Evolutionary conservation across 257 asterid species (phyloP).

Genomic region (Ophiorrhiza pumila): DNA sequence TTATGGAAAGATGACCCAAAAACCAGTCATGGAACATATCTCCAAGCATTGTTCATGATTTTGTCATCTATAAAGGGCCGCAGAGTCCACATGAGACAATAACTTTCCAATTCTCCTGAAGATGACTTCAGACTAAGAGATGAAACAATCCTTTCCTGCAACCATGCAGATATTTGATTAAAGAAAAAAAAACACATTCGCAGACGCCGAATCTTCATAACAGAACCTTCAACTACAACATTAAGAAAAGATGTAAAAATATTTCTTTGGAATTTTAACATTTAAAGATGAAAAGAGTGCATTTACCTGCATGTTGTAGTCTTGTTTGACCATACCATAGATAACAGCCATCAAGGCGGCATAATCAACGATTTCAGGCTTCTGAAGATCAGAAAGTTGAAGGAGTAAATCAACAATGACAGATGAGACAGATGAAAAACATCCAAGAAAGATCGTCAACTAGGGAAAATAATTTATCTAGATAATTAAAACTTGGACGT

Average conservation of each 20-base stretch:
- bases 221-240: not conserved
- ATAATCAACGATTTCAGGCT: conserved; percentile 42
- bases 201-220: not conserved
- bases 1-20: too few relatives aligned
- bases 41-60: conserved; percentile 60
- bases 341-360: conserved; percentile 60
- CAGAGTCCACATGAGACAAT: conserved; percentile 77
- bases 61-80: conserved; percentile 75
- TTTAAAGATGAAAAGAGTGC: not conserved
- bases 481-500: not conserved
- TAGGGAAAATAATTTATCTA: not conserved
- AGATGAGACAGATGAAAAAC: not conserved
- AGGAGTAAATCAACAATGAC: not conserved
- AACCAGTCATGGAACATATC: conserved; percentile 30
- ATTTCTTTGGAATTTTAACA: not conserved
- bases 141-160: too few relatives aligned
- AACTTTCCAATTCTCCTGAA: too few relatives aligned
- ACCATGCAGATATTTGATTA: too few relatives aligned
- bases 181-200: not conserved
- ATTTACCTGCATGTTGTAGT: conserved; percentile 80
- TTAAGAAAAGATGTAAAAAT: not conserved
- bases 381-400: conserved; percentile 19
- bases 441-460: not conserved
- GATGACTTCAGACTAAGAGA: too few relatives aligned
- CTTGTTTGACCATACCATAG: conserved; percentile 65